phyloP scores from a whole-genome alignment of 2,329 filamentous ascomycete species.

The Xylaria sp. region DNA sequence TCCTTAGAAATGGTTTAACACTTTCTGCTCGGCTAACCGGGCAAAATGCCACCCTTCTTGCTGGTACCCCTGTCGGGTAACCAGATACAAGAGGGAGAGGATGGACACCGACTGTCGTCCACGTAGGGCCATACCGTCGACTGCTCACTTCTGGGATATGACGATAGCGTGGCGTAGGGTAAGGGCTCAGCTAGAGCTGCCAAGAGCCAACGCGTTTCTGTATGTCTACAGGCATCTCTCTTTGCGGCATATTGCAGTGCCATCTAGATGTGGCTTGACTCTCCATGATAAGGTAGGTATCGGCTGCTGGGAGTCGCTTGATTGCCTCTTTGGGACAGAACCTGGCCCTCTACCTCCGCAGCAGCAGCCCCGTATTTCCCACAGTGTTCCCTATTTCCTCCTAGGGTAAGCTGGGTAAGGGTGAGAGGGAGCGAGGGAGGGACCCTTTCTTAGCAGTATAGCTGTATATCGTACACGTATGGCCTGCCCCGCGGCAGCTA shows the following conservation, averaged over 20 bases:
- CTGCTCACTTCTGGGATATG: conserved; percentile 2
- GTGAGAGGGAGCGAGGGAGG: conserved; percentile 4
- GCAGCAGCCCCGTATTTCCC: conserved; percentile 18
- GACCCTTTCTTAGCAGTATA: conserved; percentile 14
- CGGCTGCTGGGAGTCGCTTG: conserved; percentile 16
- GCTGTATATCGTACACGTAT: not conserved
- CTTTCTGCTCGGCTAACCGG: conserved; percentile 32
- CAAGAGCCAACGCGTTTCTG: conserved; percentile 2
- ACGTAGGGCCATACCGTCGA: conserved; percentile 1
- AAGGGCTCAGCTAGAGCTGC: conserved; percentile 18
- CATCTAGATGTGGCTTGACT: conserved; percentile 24
- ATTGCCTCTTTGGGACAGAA: conserved; percentile 21
- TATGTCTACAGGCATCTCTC: not conserved
- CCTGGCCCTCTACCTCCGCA: conserved; percentile 24
- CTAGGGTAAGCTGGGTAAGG: not conserved
- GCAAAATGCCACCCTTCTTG: conserved; percentile 31
- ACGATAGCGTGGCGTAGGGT: not conserved
- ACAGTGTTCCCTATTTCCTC: not conserved
- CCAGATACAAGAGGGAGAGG: not conserved
- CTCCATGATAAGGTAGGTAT: not conserved
- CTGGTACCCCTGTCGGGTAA: conserved; percentile 9
- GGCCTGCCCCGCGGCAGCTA: not conserved
- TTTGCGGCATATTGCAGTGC: conserved; percentile 27
- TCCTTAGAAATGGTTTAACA: conserved; percentile 17
- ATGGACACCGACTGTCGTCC: not conserved